Conservation (phyloP, 140 eudicot species). For the Ambrosia hybrid region DNA sequence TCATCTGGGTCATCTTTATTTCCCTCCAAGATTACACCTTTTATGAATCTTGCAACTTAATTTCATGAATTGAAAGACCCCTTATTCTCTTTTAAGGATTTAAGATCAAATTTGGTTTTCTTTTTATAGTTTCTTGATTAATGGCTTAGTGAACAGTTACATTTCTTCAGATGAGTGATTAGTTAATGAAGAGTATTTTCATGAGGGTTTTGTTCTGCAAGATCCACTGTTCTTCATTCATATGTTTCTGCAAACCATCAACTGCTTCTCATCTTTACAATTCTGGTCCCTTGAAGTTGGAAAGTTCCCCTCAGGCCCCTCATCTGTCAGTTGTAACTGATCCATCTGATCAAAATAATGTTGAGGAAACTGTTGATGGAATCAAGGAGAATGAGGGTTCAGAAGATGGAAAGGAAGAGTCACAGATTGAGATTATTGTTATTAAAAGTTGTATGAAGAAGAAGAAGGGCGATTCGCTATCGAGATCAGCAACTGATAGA, state of each 20-base stretch:
- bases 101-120: conserved; percentile 28
- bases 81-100: conserved; percentile 24
- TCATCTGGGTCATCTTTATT: not conserved
- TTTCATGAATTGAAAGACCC: conserved; percentile 5
- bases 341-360: conserved; percentile 43
- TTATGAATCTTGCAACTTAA: conserved; percentile 11
- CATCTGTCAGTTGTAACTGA: conserved; percentile 26
- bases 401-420: conserved; percentile 41
- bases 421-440: conserved; percentile 27
- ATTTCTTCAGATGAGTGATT: conserved; percentile 34
- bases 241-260: conserved; percentile 94
- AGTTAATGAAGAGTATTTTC: conserved; percentile 64
- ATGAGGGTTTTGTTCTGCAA: conserved; percentile 93
- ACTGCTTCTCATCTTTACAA: conserved; percentile 76
- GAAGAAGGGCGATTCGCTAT: conserved; percentile 20
- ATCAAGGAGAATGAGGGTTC: conserved; percentile 29
- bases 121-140: conserved; percentile 31
- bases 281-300: conserved; percentile 69
- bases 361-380: conserved; percentile 40
- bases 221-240: conserved; percentile 88
- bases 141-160: not conserved
- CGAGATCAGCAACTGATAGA: conserved; percentile 36
- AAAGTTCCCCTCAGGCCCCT: conserved; percentile 51
- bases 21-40: conserved; percentile 27
- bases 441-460: conserved; percentile 37